Conservation (phyloP, 805 yeast genomes). For the Metschnikowia amazonensis region DNA sequence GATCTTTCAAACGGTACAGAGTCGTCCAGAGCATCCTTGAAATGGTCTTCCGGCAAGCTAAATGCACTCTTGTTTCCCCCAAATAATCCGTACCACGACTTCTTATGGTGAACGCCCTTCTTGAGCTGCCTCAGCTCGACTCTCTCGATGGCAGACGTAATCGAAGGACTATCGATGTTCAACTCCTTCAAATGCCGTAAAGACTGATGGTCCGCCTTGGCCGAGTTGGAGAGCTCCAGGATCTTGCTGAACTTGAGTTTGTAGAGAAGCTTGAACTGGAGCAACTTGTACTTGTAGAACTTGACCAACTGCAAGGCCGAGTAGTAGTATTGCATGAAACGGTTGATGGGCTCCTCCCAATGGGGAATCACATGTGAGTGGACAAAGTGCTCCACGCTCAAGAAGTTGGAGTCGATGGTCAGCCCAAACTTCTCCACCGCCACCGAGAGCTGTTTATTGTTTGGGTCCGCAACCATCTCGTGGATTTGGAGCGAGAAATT, state of each 20-base stretch:
- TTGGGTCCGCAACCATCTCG: slow-evolving; percentile 19
- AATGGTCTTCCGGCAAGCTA: slow-evolving; percentile 11
- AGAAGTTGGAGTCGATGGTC: slow-evolving; percentile 46
- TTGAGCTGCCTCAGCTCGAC: slow-evolving; percentile 26
- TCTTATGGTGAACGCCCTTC: slow-evolving; percentile 21
- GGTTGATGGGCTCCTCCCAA: slow-evolving; percentile 51
- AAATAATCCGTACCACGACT: slow-evolving; percentile 43
- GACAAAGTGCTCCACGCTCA: slow-evolving; percentile 45
- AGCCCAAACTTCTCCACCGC: slow-evolving; percentile 51
- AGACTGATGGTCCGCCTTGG: slow-evolving; percentile 15
- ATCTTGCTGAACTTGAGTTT: slow-evolving; percentile 37
- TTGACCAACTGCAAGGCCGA: slow-evolving; percentile 43
- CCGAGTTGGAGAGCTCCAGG: slow-evolving; percentile 33
- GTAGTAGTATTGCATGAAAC: slow-evolving; percentile 42
- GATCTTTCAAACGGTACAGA: slow-evolving; percentile 5
- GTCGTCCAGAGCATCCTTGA: not conserved
- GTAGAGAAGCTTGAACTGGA: slow-evolving; percentile 43
- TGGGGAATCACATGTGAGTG: slow-evolving; percentile 34
- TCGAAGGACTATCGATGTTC: slow-evolving; percentile 36
- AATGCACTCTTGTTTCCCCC: slow-evolving; percentile 32
- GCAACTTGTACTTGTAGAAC: slow-evolving; percentile 50
- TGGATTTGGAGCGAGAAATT: slow-evolving; percentile 48
- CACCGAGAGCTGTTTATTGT: slow-evolving; percentile 25
- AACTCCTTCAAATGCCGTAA: slow-evolving; percentile 31
- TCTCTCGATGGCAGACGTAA: slow-evolving; percentile 31